phyloP scores from a whole-genome alignment of 225 moss, liverwort and hornwort genomes.

The Pleurozium schreberi region DNA sequence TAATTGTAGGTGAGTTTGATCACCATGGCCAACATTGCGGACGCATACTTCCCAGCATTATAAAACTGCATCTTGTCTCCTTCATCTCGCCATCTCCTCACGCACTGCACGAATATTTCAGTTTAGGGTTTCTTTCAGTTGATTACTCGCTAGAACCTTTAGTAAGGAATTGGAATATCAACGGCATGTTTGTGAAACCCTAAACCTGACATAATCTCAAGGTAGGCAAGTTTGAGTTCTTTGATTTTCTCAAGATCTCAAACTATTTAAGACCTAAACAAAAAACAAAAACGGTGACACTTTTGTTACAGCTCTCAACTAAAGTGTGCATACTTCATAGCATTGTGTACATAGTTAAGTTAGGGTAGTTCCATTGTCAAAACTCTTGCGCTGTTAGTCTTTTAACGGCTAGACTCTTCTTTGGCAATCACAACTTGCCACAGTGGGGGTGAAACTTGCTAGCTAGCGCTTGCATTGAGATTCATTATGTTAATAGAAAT shows the following conservation, averaged over 20 bases:
- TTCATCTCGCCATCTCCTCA: constrained; percentile 70
- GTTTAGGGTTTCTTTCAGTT: no score
- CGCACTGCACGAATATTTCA: constrained; percentile 37
- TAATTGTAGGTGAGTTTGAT: constrained; percentile 46
- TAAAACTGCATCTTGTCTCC: constrained; percentile 59
- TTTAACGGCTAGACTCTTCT: neutral
- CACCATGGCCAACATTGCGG: constrained; percentile 71
- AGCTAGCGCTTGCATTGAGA: neutral
- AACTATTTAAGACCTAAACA: neutral
- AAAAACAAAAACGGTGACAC: neutral
- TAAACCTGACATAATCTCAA: neutral
- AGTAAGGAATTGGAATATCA: neutral
- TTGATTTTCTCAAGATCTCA: neutral
- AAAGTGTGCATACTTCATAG: neutral
- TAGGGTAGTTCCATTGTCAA: neutral
- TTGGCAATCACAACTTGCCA: neutral
- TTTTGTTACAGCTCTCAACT: neutral
- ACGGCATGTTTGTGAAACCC: no score
- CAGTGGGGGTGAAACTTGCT: neutral
- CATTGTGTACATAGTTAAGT: neutral
- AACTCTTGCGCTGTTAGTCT: neutral
- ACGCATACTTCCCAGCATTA: constrained; percentile 84
- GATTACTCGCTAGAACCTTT: neutral
- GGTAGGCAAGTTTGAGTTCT: neutral
- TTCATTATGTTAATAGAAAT: no score